These are phyloP conservation scores for Nicotiana obtusifolia DNA, from an alignment of 257 asterid genomes.

Conservation along the genomic window DNA sequence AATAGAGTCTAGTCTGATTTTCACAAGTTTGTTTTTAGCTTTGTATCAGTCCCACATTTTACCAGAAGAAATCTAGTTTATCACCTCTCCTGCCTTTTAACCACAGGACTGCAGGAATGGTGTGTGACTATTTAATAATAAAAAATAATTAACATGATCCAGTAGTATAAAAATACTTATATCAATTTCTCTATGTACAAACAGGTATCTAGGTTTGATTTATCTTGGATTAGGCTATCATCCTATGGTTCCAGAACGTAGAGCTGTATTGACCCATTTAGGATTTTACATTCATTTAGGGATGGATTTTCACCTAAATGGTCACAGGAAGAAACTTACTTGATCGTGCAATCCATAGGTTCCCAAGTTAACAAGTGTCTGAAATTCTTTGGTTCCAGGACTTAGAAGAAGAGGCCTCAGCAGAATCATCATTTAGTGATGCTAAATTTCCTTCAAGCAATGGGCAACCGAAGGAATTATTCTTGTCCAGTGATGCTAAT, in stretches of 20 bases:
- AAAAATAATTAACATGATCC: background rate
- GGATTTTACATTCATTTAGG: background rate
- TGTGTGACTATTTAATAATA: background rate
- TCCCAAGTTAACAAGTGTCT: background rate
- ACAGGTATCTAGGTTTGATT: background rate
- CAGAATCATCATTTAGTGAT: slow-evolving; percentile 56
- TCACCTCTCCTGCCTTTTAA: background rate
- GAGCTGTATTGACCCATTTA: background rate
- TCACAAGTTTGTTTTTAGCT: background rate
- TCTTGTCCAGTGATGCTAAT: slow-evolving; percentile 85
- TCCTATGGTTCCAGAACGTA: background rate
- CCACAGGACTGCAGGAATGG: background rate
- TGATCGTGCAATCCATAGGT: background rate
- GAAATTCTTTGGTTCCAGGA: slow-evolving; percentile 39
- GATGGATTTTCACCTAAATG: background rate
- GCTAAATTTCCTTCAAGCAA: slow-evolving; percentile 51
- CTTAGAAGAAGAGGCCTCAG: slow-evolving; percentile 38
- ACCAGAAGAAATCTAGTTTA: slow-evolving; percentile 1
- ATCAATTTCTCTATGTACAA: background rate
- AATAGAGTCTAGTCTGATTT: background rate
- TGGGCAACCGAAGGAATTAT: slow-evolving; percentile 71
- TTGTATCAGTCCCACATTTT: background rate
- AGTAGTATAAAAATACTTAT: background rate
- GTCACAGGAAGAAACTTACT: background rate
- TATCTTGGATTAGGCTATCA: background rate